A percentile compares a stretch with the other conserved stretches of the same genome.
Evolutionary conservation across 768 basidiomycete genomes (phyloP).

Genomic region (Boletus vinaceobasis): DNA sequence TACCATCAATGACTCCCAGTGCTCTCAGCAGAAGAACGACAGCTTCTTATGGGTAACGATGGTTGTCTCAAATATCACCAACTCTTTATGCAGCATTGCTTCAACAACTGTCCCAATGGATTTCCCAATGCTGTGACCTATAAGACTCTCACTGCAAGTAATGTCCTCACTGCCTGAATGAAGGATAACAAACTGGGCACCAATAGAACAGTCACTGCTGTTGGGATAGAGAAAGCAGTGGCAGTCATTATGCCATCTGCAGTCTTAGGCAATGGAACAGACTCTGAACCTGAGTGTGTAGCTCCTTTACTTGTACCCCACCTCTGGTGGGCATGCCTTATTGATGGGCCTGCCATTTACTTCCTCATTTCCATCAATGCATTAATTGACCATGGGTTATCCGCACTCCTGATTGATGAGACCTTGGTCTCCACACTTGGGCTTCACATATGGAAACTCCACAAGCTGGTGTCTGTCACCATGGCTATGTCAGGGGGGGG

Average conservation of each 20-base stretch:
- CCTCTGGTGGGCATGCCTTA: too few species aligned
- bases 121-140: not conserved
- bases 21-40: not conserved
- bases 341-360: not conserved
- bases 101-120: not conserved
- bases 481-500: too few species aligned
- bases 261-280: not conserved
- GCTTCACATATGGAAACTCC: too few species aligned
- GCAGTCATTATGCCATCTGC: not conserved
- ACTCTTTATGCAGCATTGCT: not conserved
- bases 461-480: too few species aligned
- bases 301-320: too few species aligned
- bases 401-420: not conserved
- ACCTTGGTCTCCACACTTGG: too few species aligned
- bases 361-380: not conserved
- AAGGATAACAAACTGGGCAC: too few species aligned
- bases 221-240: too few species aligned
- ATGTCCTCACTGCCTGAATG: not conserved
- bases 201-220: too few species aligned
- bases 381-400: not conserved
- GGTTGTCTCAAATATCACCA: not conserved
- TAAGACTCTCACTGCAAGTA: not conserved
- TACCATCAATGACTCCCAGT: not conserved
- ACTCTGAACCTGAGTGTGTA: not conserved
- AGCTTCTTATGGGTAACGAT: not conserved